Evolutionary conservation across 1,284 basidiomycete genomes (phyloP).

Genomic region (Salmacisia buchloeana): DNA sequence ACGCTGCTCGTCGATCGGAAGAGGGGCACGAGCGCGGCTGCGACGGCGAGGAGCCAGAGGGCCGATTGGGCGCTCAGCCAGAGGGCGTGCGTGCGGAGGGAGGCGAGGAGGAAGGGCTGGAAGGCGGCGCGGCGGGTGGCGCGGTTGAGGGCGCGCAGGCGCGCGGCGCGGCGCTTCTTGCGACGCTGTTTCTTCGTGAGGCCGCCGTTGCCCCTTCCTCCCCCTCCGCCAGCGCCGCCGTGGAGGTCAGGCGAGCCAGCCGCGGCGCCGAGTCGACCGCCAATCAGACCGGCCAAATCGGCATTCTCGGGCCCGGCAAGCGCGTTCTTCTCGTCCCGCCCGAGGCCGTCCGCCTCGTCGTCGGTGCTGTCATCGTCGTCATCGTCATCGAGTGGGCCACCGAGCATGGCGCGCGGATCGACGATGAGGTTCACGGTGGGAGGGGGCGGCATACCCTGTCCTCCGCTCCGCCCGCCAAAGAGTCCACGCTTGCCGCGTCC

Average conservation of each 20-base stretch:
- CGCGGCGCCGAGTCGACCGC: neutral
- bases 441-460: neutral
- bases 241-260: neutral
- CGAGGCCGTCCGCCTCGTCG: neutral
- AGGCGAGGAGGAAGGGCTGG: neutral
- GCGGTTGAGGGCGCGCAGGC: neutral
- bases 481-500: neutral
- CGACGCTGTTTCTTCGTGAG: slow-evolving; percentile 1
- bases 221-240: neutral
- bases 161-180: neutral
- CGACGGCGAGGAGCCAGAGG: neutral
- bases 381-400: neutral
- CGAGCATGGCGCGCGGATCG: slow-evolving; percentile 1
- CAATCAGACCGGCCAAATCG: neutral
- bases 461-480: neutral
- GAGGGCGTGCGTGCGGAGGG: neutral
- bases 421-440: slow-evolving; percentile 6
- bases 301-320: neutral
- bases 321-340: neutral
- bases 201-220: too few relatives aligned
- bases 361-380: slow-evolving; percentile 1
- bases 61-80: slow-evolving; percentile 1
- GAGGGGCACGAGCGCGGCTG: neutral
- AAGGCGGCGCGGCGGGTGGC: neutral
- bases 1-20: neutral